Percentiles rank a stretch among this genome's conserved stretches.
phyloP scores from a whole-genome alignment of 2,329 filamentous ascomycete genomes.

The Beauveria caledonica region DNA sequence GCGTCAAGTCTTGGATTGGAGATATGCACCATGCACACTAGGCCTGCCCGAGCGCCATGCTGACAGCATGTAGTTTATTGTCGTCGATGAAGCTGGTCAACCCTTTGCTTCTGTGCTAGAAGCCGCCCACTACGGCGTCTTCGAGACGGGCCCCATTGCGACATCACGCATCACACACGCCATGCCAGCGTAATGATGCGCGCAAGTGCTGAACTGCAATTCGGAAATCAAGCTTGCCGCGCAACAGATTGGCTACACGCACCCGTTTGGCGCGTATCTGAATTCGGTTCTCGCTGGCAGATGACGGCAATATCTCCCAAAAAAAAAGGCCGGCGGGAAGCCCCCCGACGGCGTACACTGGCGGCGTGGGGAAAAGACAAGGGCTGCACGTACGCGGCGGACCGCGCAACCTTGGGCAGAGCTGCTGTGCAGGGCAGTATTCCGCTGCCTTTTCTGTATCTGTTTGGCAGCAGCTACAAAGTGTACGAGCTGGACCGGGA shows the following conservation, averaged over 20 bases:
- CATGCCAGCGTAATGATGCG: constrained; percentile 17
- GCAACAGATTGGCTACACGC: constrained; percentile 18
- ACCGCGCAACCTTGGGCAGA: constrained; percentile 14
- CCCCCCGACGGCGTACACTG: constrained; percentile 17
- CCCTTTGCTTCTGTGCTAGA: constrained; percentile 19
- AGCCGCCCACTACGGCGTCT: constrained; percentile 18
- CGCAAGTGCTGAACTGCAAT: constrained; percentile 18
- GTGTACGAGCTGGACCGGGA: constrained; percentile 19
- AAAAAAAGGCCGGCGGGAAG: constrained; percentile 13
- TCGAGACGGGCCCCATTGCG: constrained; percentile 18
- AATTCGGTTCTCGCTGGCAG: constrained; percentile 19
- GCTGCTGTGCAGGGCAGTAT: constrained; percentile 11
- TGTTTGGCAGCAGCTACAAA: constrained; percentile 16
- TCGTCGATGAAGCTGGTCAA: constrained; percentile 16
- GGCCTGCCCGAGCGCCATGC: background rate
- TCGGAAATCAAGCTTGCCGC: constrained; percentile 20
- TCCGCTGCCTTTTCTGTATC: constrained; percentile 17
- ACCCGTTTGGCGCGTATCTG: constrained; percentile 17
- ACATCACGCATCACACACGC: constrained; percentile 20
- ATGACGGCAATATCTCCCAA: constrained; percentile 17
- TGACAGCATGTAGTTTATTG: constrained; percentile 14
- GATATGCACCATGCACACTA: constrained; percentile 1
- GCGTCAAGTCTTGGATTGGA: constrained; percentile 20
- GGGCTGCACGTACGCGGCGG: constrained; percentile 16
- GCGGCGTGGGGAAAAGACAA: constrained; percentile 17